Evolutionary conservation across 495 filamentous ascomycete genomes (phyloP), one percentile per base, ranked within the genome.

Genomic region (Peziza echinospora): DNA sequence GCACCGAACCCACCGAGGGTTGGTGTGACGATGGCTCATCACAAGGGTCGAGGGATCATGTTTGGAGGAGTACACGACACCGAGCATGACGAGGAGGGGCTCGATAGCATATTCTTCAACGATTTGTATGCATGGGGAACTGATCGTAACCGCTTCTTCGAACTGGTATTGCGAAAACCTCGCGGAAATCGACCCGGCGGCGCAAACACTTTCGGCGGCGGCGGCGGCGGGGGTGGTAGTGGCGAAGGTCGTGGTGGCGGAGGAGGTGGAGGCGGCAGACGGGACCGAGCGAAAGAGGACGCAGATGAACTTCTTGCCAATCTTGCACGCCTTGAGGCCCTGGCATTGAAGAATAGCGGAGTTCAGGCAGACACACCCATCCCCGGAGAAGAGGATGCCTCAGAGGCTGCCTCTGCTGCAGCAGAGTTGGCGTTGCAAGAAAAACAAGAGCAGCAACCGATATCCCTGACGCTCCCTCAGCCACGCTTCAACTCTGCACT

Each of bases 31-130:
- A 93, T 93, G 83, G 72, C 82, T 0, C 79, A 77, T 57, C 89
- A 96, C 60, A 86, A 84, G 61, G 86, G 89, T 1, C 74, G 89
- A 49, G 89, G 89, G 2, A 84, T 97, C 49, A 64, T 79, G 60
- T 97, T 97, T 55, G 89, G 89, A 30, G 89, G 89, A 47, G 89
- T 97, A 5, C 81, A 92, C 49, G 89, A 96, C 55, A 79, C 92
- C 1, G 85, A 93, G 57, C 71, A 92, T 57, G 91, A 71, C 51
- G 89, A 97, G 57, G 89, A 97, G 62, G 84, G 81, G 9, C 86
- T 97, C 30, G 84, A 96, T 16, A 89, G 82, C 56, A 83, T 93
- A 55, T 97, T 97, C 63, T 96, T 96, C 60, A 83, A 93, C 56
- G 68, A 71, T 25, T 60, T 94, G 17, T 87, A 76, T 55, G 82